Evolutionary conservation across 495 filamentous ascomycete genomes (phyloP).

Genomic region (Parachaetomium inaequale): DNA sequence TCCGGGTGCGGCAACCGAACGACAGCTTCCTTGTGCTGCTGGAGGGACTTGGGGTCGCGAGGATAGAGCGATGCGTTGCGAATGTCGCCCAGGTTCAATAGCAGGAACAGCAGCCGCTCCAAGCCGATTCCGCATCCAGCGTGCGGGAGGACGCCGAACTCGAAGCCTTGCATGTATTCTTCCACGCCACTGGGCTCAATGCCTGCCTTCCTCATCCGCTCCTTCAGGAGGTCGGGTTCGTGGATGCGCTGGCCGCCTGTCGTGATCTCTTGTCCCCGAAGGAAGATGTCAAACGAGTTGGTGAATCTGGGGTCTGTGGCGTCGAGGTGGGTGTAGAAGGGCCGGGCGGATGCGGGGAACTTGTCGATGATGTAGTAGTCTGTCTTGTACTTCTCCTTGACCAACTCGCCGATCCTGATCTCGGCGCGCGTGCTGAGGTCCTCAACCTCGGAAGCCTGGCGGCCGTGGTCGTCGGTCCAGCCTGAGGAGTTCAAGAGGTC

Average conservation of each 20-base stretch:
- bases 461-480: conserved; percentile 72
- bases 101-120: conserved; percentile 79
- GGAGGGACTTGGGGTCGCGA: conserved; percentile 77
- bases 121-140: conserved; percentile 88
- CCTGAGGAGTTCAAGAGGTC: conserved; percentile 78
- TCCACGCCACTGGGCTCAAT: conserved; percentile 73
- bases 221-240: conserved; percentile 66
- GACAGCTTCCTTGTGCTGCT: conserved; percentile 46
- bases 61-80: conserved; percentile 79
- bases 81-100: conserved; percentile 83
- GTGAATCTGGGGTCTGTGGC: conserved; percentile 66
- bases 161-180: conserved; percentile 85
- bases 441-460: conserved; percentile 61
- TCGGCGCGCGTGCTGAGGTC: conserved; percentile 83
- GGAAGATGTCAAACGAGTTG: conserved; percentile 94
- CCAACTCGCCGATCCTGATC: conserved; percentile 75
- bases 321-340: conserved; percentile 95
- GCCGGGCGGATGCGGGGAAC: conserved; percentile 76
- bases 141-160: conserved; percentile 84
- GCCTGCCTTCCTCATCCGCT: conserved; percentile 70
- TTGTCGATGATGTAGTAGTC: conserved; percentile 97
- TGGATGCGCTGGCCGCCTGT: conserved; percentile 92
- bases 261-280: conserved; percentile 90
- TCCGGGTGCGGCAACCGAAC: conserved; percentile 69
- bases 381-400: conserved; percentile 80